Conservation (phyloP, 2,329 filamentous ascomycete species). For the Curvularia spicifera region DNA sequence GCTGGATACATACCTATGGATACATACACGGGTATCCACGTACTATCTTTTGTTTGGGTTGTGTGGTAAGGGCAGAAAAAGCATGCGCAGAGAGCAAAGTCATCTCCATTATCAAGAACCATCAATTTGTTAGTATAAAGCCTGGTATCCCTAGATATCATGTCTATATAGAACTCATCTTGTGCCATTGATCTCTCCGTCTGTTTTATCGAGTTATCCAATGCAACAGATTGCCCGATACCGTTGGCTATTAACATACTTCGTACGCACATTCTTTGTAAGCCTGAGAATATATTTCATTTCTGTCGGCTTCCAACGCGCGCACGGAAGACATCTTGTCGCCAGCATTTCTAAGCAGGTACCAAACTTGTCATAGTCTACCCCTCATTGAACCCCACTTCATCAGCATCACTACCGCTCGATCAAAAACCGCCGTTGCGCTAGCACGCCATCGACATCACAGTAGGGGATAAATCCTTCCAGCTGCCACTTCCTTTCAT, state of each 20-base stretch:
- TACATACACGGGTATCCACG: not conserved
- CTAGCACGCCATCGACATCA: not conserved
- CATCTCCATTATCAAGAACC: not conserved
- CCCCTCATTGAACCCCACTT: constrained; percentile 34
- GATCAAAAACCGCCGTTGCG: constrained; percentile 1
- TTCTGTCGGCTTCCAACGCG: not conserved
- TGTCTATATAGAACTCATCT: not conserved
- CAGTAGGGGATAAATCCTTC: not conserved
- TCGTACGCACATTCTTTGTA: not conserved
- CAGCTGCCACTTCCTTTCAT: not conserved
- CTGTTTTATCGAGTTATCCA: not conserved
- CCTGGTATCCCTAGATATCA: not conserved
- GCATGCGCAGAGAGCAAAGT: not conserved
- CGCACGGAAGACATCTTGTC: not conserved
- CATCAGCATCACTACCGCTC: not conserved
- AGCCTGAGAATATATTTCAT: not conserved
- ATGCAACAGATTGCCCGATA: not conserved
- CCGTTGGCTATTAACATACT: not conserved
- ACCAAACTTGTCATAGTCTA: constrained; percentile 31
- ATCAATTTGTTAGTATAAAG: not conserved
- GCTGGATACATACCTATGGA: not conserved
- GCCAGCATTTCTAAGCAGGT: constrained; percentile 35
- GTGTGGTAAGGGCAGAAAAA: not conserved
- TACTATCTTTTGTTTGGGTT: not conserved
- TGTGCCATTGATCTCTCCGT: not conserved